Evolutionary conservation across 805 yeast genomes (phyloP).

Genomic region (Candida glaebosa): DNA sequence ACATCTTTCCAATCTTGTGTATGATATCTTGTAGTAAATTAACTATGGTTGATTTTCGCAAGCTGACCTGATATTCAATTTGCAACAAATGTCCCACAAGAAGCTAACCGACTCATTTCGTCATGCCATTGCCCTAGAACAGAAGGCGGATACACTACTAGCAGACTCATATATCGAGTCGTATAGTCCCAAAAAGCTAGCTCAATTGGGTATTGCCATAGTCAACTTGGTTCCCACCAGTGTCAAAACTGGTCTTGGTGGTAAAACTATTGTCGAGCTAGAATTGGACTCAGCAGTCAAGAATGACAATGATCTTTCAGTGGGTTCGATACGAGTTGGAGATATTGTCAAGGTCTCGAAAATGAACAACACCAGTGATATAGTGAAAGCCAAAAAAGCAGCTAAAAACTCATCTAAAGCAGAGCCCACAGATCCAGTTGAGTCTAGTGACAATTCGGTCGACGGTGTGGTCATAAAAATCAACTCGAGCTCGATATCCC

Average conservation of each 20-base stretch:
- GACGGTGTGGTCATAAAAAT: constrained; percentile 68
- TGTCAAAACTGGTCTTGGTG: constrained; percentile 75
- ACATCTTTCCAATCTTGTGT: no score
- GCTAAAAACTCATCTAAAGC: constrained; percentile 21
- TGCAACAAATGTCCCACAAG: neutral
- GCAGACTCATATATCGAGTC: constrained; percentile 30
- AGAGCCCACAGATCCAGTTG: constrained; percentile 17
- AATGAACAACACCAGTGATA: constrained; percentile 28
- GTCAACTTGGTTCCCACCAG: constrained; percentile 59
- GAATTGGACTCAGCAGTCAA: constrained; percentile 48
- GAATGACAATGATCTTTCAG: constrained; percentile 29
- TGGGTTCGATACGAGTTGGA: constrained; percentile 63
- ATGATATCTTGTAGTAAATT: no score
- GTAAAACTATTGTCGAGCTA: constrained; percentile 65
- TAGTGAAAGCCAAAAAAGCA: constrained; percentile 21
- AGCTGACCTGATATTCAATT: no score
- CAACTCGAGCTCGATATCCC: constrained; percentile 42
- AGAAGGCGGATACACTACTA: constrained; percentile 29
- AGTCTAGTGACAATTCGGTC: constrained; percentile 21
- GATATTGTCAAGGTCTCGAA: constrained; percentile 68
- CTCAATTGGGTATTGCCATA: constrained; percentile 70
- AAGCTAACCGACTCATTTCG: constrained; percentile 1
- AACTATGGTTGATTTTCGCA: no score
- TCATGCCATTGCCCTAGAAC: constrained; percentile 36
- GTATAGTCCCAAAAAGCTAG: constrained; percentile 61